Evolutionary conservation across 805 yeast species (phyloP), one percentile per base, ranked within the genome.

Genomic region (Metschnikowia cerradonensis): DNA sequence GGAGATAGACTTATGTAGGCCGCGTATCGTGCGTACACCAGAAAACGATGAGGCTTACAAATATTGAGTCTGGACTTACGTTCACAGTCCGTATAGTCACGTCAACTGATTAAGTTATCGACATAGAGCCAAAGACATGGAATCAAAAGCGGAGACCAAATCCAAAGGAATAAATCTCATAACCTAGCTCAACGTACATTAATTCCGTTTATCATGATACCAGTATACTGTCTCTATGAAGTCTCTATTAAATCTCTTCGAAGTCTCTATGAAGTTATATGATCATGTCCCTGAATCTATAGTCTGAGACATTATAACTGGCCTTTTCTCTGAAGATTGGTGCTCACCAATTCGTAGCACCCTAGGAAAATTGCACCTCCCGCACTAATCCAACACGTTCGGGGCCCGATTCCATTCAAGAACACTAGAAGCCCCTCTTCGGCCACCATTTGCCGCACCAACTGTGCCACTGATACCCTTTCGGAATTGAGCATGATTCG

Each of bases 291-390:
- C 30, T 26, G 30, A 26, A 26, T 26, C 30, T 26, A 26, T 26
- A 10, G 10, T 26, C 11, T 26, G 11, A 2, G 30, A 26, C 30
- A 26, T 26, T 26, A 26, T 3, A 26, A 11, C n/a, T 19, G 40
- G 8, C 40, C 40, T 10, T 14, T 15, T 19, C 33, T 14, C 26
- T 42, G 45, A 23, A 42, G 38, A n/a, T 64, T 55, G 8, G 75
- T 63, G 55, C 74, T 76, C 10, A 82, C 86, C 20, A 84, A 67
- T 68, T 95, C 99, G 64, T 94, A 94, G 49, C 89, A 88, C 4
- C 99, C 99, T 50, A 94, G 73, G 72, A 95, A 94, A 15, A 95
- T 90, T 15, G 98, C 97, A 30, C 99, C 99, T 19, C 99, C 99
- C 4, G 96, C 94, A 70, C 96, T 85, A 51, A 94, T 92, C 99